Evolutionary conservation across 768 basidiomycete genomes (phyloP).

Genomic region (Tephrocybe sp.): DNA sequence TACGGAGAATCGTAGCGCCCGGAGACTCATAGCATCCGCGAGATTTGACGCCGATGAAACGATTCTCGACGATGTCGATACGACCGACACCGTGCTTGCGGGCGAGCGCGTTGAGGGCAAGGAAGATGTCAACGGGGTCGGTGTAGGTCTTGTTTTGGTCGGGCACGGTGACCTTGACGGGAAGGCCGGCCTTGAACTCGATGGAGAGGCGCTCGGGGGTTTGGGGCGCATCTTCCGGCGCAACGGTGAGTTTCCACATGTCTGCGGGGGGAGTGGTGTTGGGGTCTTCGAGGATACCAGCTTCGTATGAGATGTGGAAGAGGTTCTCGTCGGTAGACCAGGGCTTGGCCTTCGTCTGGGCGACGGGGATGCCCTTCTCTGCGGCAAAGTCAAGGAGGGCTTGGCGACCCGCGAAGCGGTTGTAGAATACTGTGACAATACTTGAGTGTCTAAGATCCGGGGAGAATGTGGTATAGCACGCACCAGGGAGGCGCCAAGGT

Average conservation of each 20-base stretch:
- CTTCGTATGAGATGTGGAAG: slow-evolving; percentile 99
- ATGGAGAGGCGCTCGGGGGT: slow-evolving; percentile 79
- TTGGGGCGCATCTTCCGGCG: slow-evolving; percentile 79
- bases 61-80: slow-evolving; percentile 99
- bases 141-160: slow-evolving; percentile 63
- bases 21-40: slow-evolving; percentile 99
- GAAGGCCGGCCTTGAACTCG: slow-evolving; percentile 86
- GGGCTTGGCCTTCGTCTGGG: slow-evolving; percentile 94
- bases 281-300: slow-evolving; percentile 97
- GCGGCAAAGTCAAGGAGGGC: slow-evolving; percentile 90
- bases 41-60: slow-evolving; percentile 98
- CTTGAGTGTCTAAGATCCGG: background rate
- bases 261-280: slow-evolving; percentile 90
- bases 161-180: slow-evolving; percentile 74
- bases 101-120: slow-evolving; percentile 86
- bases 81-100: slow-evolving; percentile 95
- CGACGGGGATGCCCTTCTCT: slow-evolving; percentile 86
- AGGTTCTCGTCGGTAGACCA: slow-evolving; percentile 99
- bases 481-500: slow-evolving; percentile 95
- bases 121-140: slow-evolving; percentile 95
- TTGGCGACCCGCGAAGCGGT: slow-evolving; percentile 94
- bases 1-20: slow-evolving; percentile 93
- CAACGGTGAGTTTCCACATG: slow-evolving; percentile 98
- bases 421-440: slow-evolving; percentile 76
- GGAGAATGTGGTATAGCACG: slow-evolving; percentile 12